These are phyloP conservation scores for Circinella minor DNA, from an alignment of 371 early-diverging fungal genomes.

Conservation along the genomic window DNA sequence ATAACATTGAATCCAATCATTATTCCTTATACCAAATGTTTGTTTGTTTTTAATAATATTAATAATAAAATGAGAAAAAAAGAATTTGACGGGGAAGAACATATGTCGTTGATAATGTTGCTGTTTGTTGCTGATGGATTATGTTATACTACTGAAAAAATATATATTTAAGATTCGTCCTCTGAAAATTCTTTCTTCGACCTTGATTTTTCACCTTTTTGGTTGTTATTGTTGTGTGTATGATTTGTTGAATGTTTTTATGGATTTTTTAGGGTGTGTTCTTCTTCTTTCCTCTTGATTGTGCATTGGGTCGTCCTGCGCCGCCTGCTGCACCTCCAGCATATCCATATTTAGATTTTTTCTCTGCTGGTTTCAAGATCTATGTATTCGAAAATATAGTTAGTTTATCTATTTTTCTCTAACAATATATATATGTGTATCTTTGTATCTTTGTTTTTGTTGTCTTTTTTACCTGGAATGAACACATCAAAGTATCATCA, in stretches of 20 bases:
- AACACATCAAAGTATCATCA: conserved; percentile 92
- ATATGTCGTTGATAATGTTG: too few species aligned
- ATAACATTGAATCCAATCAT: too few species aligned
- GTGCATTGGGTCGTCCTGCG: conserved; percentile 1
- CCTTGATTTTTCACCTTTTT: neutral
- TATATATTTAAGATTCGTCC: neutral
- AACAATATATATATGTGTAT: neutral
- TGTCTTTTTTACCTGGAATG: conserved; percentile 76
- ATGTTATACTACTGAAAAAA: neutral
- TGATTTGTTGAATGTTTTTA: neutral
- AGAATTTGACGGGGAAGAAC: too few species aligned
- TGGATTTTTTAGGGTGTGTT: neutral
- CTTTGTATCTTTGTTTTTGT: neutral
- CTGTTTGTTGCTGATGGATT: neutral
- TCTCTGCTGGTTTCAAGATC: conserved; percentile 82
- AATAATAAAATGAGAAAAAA: too few species aligned
- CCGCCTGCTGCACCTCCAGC: conserved; percentile 11
- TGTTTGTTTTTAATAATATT: too few species aligned
- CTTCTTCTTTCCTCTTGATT: conserved; percentile 9
- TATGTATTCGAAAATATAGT: conserved; percentile 20
- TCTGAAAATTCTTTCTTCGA: neutral
- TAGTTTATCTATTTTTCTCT: neutral
- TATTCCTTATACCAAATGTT: too few species aligned
- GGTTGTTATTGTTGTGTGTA: neutral
- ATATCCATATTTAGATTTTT: conserved; percentile 55